Base-by-base conservation (phyloP, 225 moss, liverwort and hornwort genomes). In the Bryum argenteum region DNA sequence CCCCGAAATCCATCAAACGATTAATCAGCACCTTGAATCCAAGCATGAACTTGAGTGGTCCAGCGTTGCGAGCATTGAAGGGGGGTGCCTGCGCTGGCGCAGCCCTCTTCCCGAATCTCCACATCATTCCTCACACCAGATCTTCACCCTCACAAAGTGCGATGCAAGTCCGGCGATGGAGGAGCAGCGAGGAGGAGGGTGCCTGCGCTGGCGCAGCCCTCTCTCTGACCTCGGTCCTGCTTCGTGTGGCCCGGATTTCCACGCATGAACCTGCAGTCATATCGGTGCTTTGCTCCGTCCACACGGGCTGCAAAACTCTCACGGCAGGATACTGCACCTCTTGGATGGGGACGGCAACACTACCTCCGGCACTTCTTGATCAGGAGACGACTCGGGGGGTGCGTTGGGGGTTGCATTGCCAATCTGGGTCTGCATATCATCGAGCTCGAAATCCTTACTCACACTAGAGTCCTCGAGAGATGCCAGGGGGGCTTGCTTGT, bases 391-490 rank as follows among this genome's bases (percentile, higher is more conserved):
- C 65, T 70, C 61, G 51, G 75, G 61, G 28, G 85, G 33, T 33
- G 33, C 26, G 26, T 26, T 59, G 66, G 58, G 60, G 64, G 65
- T 48, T 48, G 16, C 78, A 77, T 74, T 60, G 53, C 18, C 56
- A 65, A 75, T 78, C 75, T 65, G 66, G 58, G 74, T 71, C 75
- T 77, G 87, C 87, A 87, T 87, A 55, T 87, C 87, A 87, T 80
- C 80, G 73, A 83, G 58, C 80, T 65, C 71, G 53, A 66, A 62
- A 24, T 71, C 63, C 70, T 63, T 59, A 63, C 58, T 70, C 54
- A 73, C 57, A 67, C 61, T 17, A 5, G 48, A 38, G 38, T 38
- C 54, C 11, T 22, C 55, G 22, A 66, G 54, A n/a, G 56, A 33
- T 3, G 54, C 3, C 47, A 56, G 67, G 17, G 45, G 59, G 59